phyloP scores from a whole-genome alignment of 164 flowering plant genomes.

The Vitis amurensis region DNA sequence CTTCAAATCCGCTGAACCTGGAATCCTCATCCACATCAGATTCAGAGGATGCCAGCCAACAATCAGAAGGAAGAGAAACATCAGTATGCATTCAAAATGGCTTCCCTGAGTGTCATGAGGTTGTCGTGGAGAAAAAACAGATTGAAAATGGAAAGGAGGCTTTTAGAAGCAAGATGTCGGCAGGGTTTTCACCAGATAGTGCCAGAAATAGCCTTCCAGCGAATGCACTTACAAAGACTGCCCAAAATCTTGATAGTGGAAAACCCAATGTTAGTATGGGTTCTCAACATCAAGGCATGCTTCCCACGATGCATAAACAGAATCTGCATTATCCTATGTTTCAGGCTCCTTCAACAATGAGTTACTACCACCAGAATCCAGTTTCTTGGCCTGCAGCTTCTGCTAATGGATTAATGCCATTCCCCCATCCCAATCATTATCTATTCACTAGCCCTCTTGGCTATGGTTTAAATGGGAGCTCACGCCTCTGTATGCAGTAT shows the following conservation, averaged over 20 bases:
- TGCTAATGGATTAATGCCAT: constrained; percentile 63
- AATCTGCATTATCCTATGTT: constrained; percentile 54
- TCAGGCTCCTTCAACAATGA: constrained; percentile 65
- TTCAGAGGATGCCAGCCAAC: constrained; percentile 73
- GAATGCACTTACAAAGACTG: constrained; percentile 18
- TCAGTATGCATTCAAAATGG: constrained; percentile 28
- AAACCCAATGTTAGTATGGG: constrained; percentile 26
- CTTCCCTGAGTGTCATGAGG: constrained; percentile 27
- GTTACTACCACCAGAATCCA: constrained; percentile 75
- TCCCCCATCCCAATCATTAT: constrained; percentile 58
- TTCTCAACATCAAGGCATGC: constrained; percentile 41
- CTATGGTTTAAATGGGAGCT: constrained; percentile 59
- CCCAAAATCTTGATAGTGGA: constrained; percentile 28
- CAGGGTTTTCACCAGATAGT: constrained; percentile 19
- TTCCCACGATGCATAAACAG: constrained; percentile 50
- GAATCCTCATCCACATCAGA: constrained; percentile 74
- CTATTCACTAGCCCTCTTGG: constrained; percentile 55
- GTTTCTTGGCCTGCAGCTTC: constrained; percentile 71
- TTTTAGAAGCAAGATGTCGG: constrained; percentile 9
- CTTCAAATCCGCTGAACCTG: constrained; percentile 53
- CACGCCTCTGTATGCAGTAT: constrained; percentile 68
- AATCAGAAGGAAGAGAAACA: constrained; percentile 62
- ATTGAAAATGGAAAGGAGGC: constrained; percentile 26
- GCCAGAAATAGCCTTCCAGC: constrained; percentile 17
- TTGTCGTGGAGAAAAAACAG: constrained; percentile 28